These are phyloP conservation scores for Coleophoma crateriformis DNA, from an alignment of 2,329 filamentous ascomycete genomes.

Conservation along the genomic window DNA sequence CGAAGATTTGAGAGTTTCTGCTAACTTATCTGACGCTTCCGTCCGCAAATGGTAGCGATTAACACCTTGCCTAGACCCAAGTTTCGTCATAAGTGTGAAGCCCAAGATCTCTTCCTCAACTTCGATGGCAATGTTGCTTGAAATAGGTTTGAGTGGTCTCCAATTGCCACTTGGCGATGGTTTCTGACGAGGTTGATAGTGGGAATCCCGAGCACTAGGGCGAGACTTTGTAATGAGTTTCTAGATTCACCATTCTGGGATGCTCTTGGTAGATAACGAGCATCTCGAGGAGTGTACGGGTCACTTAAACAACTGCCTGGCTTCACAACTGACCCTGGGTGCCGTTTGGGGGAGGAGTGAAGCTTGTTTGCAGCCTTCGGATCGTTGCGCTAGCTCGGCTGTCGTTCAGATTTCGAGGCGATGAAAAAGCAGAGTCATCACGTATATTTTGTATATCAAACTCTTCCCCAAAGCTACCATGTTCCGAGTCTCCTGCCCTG, in stretches of 20 bases:
- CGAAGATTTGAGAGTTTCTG: too few relatives aligned
- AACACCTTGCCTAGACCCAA: too few relatives aligned
- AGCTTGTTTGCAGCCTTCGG: not conserved
- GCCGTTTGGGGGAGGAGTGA: not conserved
- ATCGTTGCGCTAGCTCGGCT: not conserved
- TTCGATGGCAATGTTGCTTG: conserved; percentile 9
- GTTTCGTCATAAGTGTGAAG: not conserved
- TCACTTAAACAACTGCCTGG: not conserved
- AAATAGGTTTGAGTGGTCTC: conserved; percentile 7
- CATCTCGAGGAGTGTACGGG: not conserved
- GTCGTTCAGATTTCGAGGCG: not conserved
- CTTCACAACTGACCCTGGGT: not conserved
- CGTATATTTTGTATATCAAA: not conserved
- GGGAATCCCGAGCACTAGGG: not conserved
- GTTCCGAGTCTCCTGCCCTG: not conserved
- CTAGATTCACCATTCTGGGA: too few relatives aligned
- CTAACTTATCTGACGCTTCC: too few relatives aligned
- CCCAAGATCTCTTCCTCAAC: conserved; percentile 14
- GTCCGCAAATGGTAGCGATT: not conserved
- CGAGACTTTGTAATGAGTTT: too few relatives aligned
- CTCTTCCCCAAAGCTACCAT: not conserved
- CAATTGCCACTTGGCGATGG: conserved; percentile 3
- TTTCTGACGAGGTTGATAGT: not conserved
- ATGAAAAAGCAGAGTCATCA: not conserved
- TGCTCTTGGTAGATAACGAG: too few relatives aligned